These are phyloP conservation scores for Thymus quinquecostatus DNA, from an alignment of 257 asterid species.

Conservation along the genomic window DNA sequence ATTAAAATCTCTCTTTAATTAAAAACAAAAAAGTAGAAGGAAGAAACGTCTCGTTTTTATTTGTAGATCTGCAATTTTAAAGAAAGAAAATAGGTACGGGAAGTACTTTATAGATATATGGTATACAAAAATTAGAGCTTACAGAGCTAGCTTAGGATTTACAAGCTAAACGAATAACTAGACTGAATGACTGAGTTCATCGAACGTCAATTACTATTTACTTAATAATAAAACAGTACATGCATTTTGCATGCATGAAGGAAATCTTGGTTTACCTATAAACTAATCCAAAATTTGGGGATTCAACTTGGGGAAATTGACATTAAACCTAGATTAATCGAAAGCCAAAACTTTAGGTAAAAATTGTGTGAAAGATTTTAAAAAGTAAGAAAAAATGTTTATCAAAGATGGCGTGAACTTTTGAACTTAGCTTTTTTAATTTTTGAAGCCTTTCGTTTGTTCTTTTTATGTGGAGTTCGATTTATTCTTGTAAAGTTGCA, in stretches of 20 bases:
- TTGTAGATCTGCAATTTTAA: too few relatives aligned
- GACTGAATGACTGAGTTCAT: too few relatives aligned
- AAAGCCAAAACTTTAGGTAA: slow-evolving; percentile 28
- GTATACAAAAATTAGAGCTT: too few relatives aligned
- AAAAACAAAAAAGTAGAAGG: too few relatives aligned
- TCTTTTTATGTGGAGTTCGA: slow-evolving; percentile 7
- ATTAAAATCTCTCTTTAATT: too few relatives aligned
- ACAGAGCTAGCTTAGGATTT: too few relatives aligned
- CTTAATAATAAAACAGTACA: neutral
- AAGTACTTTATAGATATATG: too few relatives aligned
- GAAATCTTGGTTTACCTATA: neutral
- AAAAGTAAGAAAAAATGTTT: neutral
- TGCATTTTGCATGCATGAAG: neutral
- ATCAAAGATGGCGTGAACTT: slow-evolving; percentile 6
- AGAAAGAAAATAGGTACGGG: too few relatives aligned
- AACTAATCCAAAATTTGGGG: neutral
- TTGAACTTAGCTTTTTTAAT: slow-evolving; percentile 17
- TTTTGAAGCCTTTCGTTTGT: slow-evolving; percentile 19
- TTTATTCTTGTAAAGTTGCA: slow-evolving; percentile 10
- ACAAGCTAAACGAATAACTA: too few relatives aligned
- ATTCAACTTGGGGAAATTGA: neutral
- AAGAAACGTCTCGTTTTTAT: too few relatives aligned
- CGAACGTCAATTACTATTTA: neutral
- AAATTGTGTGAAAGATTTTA: neutral
- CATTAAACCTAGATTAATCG: neutral